Evolutionary conservation across 1,139 yeast genomes (phyloP).

Genomic region (Suhomyces bokatorum): DNA sequence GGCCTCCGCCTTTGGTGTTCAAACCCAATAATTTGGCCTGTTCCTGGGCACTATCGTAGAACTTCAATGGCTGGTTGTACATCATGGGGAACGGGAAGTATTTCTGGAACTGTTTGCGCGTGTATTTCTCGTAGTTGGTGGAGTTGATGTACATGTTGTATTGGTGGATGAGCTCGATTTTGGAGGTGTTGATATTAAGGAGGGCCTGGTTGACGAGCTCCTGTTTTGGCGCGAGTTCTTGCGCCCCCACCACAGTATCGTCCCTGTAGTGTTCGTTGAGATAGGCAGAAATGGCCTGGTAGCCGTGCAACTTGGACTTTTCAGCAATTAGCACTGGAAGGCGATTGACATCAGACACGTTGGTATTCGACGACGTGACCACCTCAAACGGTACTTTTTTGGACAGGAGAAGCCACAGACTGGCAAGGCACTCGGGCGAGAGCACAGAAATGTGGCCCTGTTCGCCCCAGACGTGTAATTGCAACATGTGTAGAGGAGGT

Average conservation of each 20-base stretch:
- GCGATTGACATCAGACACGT: conserved; percentile 49
- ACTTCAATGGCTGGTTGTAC: conserved; percentile 69
- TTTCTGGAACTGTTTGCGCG: conserved; percentile 59
- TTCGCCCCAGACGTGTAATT: conserved; percentile 61
- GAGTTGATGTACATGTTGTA: conserved; percentile 63
- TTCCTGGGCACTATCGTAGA: conserved; percentile 50
- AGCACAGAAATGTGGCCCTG: conserved; percentile 33
- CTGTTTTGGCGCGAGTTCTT: conserved; percentile 8
- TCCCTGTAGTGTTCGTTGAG: conserved; percentile 22
- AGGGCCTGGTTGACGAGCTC: conserved; percentile 19
- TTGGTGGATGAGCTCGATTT: conserved; percentile 51
- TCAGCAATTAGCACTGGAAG: conserved; percentile 56
- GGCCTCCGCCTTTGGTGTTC: conserved; percentile 30
- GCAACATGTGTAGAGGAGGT: conserved; percentile 5
- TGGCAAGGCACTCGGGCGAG: conserved; percentile 43
- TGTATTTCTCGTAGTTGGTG: conserved; percentile 62
- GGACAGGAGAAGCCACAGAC: conserved; percentile 32
- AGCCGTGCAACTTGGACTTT: conserved; percentile 46
- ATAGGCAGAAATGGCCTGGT: conserved; percentile 41
- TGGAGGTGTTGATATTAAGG: conserved; percentile 32
- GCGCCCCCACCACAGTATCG: conserved; percentile 16
- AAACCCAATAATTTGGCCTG: conserved; percentile 45
- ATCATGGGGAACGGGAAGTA: conserved; percentile 83
- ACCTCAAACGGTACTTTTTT: conserved; percentile 24
- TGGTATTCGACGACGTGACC: conserved; percentile 60